These are phyloP conservation scores for Diaporthe destruens DNA, from an alignment of 2,329 filamentous ascomycete species.

Conservation along the genomic window DNA sequence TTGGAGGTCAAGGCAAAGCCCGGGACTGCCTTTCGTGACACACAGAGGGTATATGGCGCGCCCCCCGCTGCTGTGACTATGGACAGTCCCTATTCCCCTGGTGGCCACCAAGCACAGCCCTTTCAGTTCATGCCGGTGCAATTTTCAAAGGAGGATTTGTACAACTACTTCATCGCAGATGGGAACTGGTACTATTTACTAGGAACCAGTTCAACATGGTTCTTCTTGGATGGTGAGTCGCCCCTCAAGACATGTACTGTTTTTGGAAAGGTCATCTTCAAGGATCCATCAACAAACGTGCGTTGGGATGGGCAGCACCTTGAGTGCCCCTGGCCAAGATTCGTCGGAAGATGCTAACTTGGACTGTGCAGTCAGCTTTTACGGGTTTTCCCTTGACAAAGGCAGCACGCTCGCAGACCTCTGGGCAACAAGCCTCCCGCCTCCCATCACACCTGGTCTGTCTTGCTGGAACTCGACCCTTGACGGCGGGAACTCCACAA, in stretches of 20 bases:
- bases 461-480: conserved; percentile 63
- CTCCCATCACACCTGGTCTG: conserved; percentile 53
- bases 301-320: background rate
- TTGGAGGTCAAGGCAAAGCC: conserved; percentile 75
- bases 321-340: too few species aligned
- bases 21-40: conserved; percentile 69
- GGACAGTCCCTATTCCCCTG: conserved; percentile 50
- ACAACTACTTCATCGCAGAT: conserved; percentile 63
- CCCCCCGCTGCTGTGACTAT: conserved; percentile 50
- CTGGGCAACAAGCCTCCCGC: conserved; percentile 54
- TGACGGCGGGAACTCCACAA: conserved; percentile 56
- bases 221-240: conserved; percentile 59
- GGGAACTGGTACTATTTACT: conserved; percentile 61
- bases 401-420: conserved; percentile 57
- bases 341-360: background rate
- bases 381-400: conserved; percentile 66
- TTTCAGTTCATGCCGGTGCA: conserved; percentile 58
- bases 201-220: conserved; percentile 60
- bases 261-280: background rate
- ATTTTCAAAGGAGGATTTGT: conserved; percentile 62
- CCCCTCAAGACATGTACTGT: too few species aligned
- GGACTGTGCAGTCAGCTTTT: conserved; percentile 59
- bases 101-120: conserved; percentile 28
- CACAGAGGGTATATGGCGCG: conserved; percentile 68
- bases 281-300: background rate